Conservation (phyloP, 192 early-diverging fungal species). For the Gaertneriomyces semiglobifer region DNA sequence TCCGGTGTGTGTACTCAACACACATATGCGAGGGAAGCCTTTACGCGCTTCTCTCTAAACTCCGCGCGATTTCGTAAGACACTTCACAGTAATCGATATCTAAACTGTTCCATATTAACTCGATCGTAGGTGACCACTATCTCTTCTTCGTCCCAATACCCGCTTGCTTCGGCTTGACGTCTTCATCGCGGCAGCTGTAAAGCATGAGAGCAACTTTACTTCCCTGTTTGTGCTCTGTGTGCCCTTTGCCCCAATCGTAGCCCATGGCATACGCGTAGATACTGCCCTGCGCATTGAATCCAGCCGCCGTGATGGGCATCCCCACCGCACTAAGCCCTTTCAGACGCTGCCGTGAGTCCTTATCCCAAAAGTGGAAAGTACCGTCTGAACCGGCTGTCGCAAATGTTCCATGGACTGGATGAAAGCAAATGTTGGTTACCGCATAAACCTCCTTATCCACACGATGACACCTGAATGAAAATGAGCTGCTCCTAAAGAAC, state of each 20-base stretch:
- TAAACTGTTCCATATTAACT: conserved; percentile 10
- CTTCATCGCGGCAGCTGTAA: conserved; percentile 71
- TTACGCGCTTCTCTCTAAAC: too few species aligned
- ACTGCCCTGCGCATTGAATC: conserved; percentile 77
- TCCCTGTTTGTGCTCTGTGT: conserved; percentile 59
- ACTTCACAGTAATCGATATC: conserved; percentile 42
- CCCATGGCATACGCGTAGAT: conserved; percentile 90
- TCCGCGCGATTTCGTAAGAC: too few species aligned
- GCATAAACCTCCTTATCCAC: conserved; percentile 56
- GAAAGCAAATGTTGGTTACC: conserved; percentile 73
- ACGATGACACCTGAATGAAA: conserved; percentile 95
- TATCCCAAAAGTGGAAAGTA: conserved; percentile 90
- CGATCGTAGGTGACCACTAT: background rate
- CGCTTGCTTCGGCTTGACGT: conserved; percentile 71
- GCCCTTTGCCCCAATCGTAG: conserved; percentile 69
- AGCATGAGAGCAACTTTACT: conserved; percentile 74
- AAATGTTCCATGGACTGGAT: conserved; percentile 85
- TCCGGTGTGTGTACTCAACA: conserved; percentile 33
- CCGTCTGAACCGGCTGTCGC: conserved; percentile 86
- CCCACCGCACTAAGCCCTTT: conserved; percentile 68
- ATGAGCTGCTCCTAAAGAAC: conserved; percentile 54
- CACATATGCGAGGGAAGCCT: too few species aligned
- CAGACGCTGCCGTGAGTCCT: conserved; percentile 81
- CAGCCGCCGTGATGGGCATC: conserved; percentile 64
- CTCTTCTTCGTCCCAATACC: background rate